Conservation (phyloP, 148 eudicot species). For the Salicornia ramosissima region DNA sequence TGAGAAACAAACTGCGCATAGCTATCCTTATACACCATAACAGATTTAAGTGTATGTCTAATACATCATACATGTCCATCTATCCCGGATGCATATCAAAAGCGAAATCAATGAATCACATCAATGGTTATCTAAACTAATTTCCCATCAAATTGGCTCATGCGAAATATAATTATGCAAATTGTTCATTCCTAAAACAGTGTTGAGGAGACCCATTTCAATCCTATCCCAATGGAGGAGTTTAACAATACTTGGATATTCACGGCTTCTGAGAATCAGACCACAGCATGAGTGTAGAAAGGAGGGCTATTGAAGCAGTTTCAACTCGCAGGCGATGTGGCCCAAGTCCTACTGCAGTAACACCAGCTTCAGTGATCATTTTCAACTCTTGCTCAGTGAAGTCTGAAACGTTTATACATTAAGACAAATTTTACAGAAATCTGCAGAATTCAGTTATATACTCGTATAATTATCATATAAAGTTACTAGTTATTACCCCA, state of each 20-base stretch:
- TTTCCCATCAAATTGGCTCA: not conserved
- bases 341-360: conserved; percentile 76
- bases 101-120: not conserved
- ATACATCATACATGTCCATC: not conserved
- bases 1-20: too few species aligned
- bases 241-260: conserved; percentile 8
- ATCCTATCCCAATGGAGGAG: not conserved
- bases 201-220: not conserved
- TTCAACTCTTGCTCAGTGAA: conserved; percentile 66
- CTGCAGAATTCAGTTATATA: not conserved
- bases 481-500: too few species aligned
- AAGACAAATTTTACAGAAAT: not conserved
- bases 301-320: conserved; percentile 87
- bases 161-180: not conserved
- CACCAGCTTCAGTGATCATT: conserved; percentile 64
- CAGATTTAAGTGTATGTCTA: not conserved
- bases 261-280: conserved; percentile 51
- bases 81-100: not conserved
- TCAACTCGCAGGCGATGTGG: conserved; percentile 86
- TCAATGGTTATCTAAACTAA: not conserved
- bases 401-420: conserved; percentile 38
- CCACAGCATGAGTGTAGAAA: conserved; percentile 81
- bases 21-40: not conserved
- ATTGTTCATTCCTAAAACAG: not conserved
- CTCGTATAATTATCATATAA: too few species aligned